Conservation (phyloP, 495 filamentous ascomycete species). For the Chaetomidium leptoderma region DNA sequence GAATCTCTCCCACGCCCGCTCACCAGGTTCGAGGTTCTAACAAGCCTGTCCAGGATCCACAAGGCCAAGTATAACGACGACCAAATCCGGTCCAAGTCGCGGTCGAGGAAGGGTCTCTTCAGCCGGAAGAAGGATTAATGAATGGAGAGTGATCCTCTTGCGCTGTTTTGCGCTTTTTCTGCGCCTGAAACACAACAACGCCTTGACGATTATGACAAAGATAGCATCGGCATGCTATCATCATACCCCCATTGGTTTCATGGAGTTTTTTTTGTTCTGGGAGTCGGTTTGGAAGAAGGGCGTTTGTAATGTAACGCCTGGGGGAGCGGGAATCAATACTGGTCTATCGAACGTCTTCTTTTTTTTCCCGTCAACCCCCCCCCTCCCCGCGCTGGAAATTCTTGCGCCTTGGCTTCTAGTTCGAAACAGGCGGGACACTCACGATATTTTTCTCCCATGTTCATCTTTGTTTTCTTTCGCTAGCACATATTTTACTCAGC, state of each 20-base stretch:
- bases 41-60: conserved; percentile 68
- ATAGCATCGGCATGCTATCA: conserved; percentile 17
- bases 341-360: background rate
- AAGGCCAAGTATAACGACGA: conserved; percentile 85
- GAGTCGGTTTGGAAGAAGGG: conserved; percentile 8
- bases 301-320: background rate
- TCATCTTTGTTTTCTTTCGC: background rate
- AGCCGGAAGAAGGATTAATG: conserved; percentile 27
- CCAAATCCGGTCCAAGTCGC: conserved; percentile 42
- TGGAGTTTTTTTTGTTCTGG: conserved; percentile 18
- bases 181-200: conserved; percentile 1
- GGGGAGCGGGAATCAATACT: background rate
- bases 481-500: background rate
- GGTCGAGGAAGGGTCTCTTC: conserved; percentile 43
- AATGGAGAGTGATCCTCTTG: background rate
- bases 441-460: background rate
- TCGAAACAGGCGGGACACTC: background rate
- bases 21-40: background rate
- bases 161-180: conserved; percentile 2
- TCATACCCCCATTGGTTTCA: conserved; percentile 19
- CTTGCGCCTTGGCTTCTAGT: background rate
- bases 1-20: conserved; percentile 28
- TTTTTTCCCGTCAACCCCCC: background rate
- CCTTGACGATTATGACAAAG: conserved; percentile 25
- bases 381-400: background rate